Conservation (phyloP, 2,329 filamentous ascomycete genomes). For the Trichophyton benhamiae region DNA sequence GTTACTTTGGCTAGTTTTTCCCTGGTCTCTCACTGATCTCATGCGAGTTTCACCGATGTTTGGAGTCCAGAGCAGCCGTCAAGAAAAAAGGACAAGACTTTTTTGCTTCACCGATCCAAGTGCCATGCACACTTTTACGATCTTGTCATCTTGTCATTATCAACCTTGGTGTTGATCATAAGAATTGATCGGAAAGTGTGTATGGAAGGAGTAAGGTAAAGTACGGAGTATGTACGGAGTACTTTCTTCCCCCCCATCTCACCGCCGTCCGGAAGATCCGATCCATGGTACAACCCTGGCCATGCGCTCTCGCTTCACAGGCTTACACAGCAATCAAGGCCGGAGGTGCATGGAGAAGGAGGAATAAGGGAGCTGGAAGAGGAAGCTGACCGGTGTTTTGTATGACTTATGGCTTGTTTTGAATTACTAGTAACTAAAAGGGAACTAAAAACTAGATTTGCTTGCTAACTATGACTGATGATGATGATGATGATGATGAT, state of each 20-base stretch:
- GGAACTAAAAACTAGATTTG: background rate
- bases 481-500: background rate
- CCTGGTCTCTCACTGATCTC: background rate
- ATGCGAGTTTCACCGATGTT: conserved; percentile 1
- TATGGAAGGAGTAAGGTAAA: background rate
- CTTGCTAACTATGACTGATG: background rate
- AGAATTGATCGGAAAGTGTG: no score
- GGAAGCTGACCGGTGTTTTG: background rate
- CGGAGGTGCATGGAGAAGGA: background rate
- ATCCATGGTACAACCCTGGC: background rate
- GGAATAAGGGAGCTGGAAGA: no score
- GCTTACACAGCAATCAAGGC: background rate
- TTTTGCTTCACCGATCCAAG: background rate
- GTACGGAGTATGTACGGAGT: no score
- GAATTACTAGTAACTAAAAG: background rate
- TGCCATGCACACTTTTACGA: background rate
- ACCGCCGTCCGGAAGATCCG: background rate
- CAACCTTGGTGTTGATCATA: no score
- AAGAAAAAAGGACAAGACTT: background rate
- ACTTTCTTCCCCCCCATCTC: background rate
- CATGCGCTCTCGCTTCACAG: background rate
- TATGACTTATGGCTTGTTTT: background rate
- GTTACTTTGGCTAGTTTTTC: background rate
- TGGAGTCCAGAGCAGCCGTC: background rate
- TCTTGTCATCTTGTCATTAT: no score